Evolutionary conservation across 192 early-diverging fungal species (phyloP), one percentile per base, ranked within the genome.

Genomic region (Entomortierella chlamydospora): DNA sequence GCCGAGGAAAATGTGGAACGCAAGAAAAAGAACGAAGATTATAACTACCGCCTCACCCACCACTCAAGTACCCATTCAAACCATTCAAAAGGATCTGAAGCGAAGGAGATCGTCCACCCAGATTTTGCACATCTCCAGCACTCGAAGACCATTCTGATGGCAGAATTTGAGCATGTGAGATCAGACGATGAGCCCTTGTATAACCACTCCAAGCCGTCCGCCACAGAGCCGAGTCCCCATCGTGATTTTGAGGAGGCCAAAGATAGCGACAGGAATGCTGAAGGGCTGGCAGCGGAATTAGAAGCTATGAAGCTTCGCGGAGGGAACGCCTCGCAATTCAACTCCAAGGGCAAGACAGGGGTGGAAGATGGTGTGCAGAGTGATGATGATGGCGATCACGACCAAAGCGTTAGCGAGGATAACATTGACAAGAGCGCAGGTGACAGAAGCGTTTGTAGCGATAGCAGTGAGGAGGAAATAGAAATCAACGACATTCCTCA

Each of bases 1-100:
- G 87, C 90, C 15, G 82, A 73, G 49, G 59, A 81, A 17, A 26
- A 57, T 18, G 1, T 20, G 29, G 4, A 34, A 30, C 28, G 55
- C 10, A 31, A 15, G 11, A 57, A 57, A 33, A 34, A 57, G 31
- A 11, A 20, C n/a, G 6, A 57, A 30, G 52, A 28, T 7, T 2
- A 4, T 25, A 4, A 22, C 2, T 7, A 28, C 26, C 11, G 25
- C 23, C 34, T 37, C 34, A 4, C 4, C 34, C 34, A 37, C 34
- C 34, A 37, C 34, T 10, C n/a, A n/a, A n/a, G 34, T 37, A 4
- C 5, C 34, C 34, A 37, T 37, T 10, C n/a, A n/a, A n/a, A 37
- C 34, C 34, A 37, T 37, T 4, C 34, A 7, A 10, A 37, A 37
- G 34, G 10, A 7, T 4, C 34, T 7, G 34, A 4, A 37, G 34